These are phyloP conservation scores for Aspergillus calidoustus DNA, from an alignment of 2,329 filamentous ascomycete genomes.

Conservation along the genomic window DNA sequence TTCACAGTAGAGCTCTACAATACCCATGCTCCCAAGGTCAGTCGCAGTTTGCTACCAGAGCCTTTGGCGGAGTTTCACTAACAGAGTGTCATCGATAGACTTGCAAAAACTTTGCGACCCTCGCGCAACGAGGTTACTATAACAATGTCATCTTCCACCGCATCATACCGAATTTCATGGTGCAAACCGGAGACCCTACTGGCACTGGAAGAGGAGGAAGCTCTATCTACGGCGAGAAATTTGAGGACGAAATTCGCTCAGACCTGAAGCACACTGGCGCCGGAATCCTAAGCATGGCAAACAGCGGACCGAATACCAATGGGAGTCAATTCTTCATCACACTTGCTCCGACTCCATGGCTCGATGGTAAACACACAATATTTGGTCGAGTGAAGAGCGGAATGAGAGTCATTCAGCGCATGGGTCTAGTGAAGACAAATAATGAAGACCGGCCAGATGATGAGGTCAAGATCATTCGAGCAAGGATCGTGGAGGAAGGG, in stretches of 20 bases:
- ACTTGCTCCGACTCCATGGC: slow-evolving; percentile 89
- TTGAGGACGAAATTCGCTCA: slow-evolving; percentile 85
- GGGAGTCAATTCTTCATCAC: slow-evolving; percentile 97
- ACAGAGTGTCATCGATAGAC: slow-evolving; percentile 55
- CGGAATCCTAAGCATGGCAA: slow-evolving; percentile 95
- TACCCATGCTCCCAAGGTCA: slow-evolving; percentile 75
- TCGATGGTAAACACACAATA: slow-evolving; percentile 74
- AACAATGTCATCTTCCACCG: slow-evolving; percentile 86
- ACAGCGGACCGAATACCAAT: slow-evolving; percentile 90
- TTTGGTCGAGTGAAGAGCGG: slow-evolving; percentile 89
- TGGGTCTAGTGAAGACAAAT: slow-evolving; percentile 86
- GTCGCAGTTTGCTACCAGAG: slow-evolving; percentile 9
- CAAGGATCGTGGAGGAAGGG: slow-evolving; percentile 69
- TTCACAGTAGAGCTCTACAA: slow-evolving; percentile 91
- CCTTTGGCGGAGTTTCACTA: slow-evolving; percentile 17
- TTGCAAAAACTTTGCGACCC: slow-evolving; percentile 83
- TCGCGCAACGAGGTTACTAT: slow-evolving; percentile 85
- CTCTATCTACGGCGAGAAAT: slow-evolving; percentile 91
- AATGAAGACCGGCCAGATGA: slow-evolving; percentile 79
- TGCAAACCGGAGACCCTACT: slow-evolving; percentile 92
- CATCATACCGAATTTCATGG: slow-evolving; percentile 95
- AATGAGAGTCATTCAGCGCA: slow-evolving; percentile 79
- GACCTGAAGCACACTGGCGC: slow-evolving; percentile 88
- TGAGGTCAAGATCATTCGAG: slow-evolving; percentile 78
- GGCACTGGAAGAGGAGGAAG: slow-evolving; percentile 87